Percentiles rank a stretch among this genome's conserved stretches.
phyloP scores from a whole-genome alignment of 2,329 filamentous ascomycete genomes.

The Trichoderma lentiforme region DNA sequence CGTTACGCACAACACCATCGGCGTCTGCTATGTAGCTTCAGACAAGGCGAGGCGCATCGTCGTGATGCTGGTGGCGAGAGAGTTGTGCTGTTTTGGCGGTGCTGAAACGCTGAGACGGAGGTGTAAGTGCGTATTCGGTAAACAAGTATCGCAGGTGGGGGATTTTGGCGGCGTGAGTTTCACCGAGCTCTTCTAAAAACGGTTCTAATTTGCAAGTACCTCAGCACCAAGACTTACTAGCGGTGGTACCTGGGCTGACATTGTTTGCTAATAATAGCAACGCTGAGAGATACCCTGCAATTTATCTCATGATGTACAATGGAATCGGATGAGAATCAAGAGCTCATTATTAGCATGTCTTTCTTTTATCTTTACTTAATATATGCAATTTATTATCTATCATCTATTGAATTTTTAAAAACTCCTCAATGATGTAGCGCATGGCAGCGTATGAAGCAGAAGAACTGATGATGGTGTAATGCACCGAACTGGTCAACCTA shows the following conservation, averaged over 20 bases:
- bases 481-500: neutral
- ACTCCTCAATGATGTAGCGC: neutral
- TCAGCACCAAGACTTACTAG: neutral
- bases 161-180: neutral
- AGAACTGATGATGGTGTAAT: neutral
- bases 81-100: neutral
- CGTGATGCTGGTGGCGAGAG: neutral
- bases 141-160: conserved; percentile 6
- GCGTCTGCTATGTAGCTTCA: neutral
- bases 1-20: conserved; percentile 6
- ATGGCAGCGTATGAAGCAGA: neutral
- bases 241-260: neutral
- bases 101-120: neutral
- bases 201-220: neutral
- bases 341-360: neutral
- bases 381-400: neutral
- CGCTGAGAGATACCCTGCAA: neutral
- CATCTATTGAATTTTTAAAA: neutral
- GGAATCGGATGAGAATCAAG: neutral
- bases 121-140: conserved; percentile 1
- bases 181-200: neutral
- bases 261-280: neutral
- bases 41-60: conserved; percentile 11
- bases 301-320: neutral
- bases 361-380: neutral